Base-by-base conservation (phyloP, 148 eudicot species). In the Amaranthus cruentus region DNA sequence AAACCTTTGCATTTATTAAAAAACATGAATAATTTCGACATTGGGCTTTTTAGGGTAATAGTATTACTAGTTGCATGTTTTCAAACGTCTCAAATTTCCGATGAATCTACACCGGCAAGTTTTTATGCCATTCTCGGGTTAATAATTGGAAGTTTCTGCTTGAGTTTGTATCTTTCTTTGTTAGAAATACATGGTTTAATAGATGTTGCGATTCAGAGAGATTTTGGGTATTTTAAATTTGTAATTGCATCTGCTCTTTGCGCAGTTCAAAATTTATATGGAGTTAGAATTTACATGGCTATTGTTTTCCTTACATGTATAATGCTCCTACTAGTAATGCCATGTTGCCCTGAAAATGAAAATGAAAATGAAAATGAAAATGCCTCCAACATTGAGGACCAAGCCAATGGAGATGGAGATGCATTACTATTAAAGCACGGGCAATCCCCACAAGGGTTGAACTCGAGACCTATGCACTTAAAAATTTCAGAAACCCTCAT, bases 151-250 rank as follows among this genome's bases (percentile, higher is more conserved):
- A 66, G 42, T 66, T 66, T 48, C 12, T 5, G 38, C 70, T 13
- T 66, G 55, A 6, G 10, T 15, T 38, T 48, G 15, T 66, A 47
- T 66, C 9, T 66, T 15, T 2, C 7, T 48, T 4, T 48, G 55
- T 66, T 66, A 12, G 54, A 66, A 6, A 42, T 18, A 7, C 28
- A 48, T 49, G 70, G 42, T 38, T 11, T 66, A 12, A 6, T 66
- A 14, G 11, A 66, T 48, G 38, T 7, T 18, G 70, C 43, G 6
- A 3, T 67, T 50, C 47, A 67, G 11, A 67, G 0, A 14, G 70
- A 67, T 49, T 49, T 67, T 55, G 56, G 70, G 12, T 67, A n/a
- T 49, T 49, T 67, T 14, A 67, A 67, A 44, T 67, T 67, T 50
- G 44, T 18, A 1, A 67, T 51, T 1, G 70, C 70, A 50, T 10